These are phyloP conservation scores for Aureobasidium melanogenum DNA, from an alignment of 2,329 filamentous ascomycete species.

Conservation along the genomic window DNA sequence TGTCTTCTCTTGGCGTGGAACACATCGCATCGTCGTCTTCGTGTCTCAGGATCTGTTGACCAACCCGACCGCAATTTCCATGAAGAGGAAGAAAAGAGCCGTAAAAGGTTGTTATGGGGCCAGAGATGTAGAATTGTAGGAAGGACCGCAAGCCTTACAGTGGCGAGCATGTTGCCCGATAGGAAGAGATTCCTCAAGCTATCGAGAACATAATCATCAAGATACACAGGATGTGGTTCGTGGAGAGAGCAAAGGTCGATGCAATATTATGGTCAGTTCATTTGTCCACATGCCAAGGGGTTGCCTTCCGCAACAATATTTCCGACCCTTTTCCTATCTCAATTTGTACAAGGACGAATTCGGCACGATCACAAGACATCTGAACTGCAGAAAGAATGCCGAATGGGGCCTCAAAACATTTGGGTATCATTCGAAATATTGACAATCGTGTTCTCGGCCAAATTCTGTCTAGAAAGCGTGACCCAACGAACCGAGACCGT, in stretches of 20 bases:
- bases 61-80: background rate
- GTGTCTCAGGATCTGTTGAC: background rate
- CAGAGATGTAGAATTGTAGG: background rate
- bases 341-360: background rate
- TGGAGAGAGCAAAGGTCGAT: no score
- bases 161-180: no score
- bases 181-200: no score
- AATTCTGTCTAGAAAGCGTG: background rate
- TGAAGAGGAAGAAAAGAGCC: background rate
- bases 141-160: no score
- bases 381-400: background rate
- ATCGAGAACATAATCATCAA: background rate
- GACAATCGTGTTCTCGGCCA: background rate
- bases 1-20: background rate
- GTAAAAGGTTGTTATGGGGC: no score
- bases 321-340: background rate
- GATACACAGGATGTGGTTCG: no score
- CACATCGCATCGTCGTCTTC: background rate
- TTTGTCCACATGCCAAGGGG: background rate
- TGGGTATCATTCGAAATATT: background rate
- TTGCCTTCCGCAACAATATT: no score
- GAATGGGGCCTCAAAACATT: background rate
- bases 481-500: conserved; percentile 37
- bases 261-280: background rate
- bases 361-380: background rate